Evolutionary conservation across 345 rosid species (phyloP), one percentile per base, ranked within the genome.

Genomic region (Kandelia obovata): DNA sequence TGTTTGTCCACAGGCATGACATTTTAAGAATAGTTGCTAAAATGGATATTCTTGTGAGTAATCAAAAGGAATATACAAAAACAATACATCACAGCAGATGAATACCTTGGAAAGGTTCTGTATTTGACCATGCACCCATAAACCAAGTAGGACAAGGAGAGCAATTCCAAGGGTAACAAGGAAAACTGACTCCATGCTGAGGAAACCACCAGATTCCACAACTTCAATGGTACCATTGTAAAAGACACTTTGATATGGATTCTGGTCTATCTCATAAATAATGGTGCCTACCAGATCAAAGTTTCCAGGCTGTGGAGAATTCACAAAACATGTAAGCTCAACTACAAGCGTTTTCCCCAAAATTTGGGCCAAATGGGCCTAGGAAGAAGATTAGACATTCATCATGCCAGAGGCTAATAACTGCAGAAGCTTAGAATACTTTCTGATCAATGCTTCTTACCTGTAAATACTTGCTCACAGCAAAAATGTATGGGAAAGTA

Each of bases 221-320:
- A 92, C 96, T 84, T 95, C 99, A 19, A 95, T 74, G 73, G 99
- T 90, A 70, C 94, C 96, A 73, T 92, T 95, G 74, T 86, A 89
- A 78, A 90, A 92, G 27, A 79, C 80, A 78, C 78, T 95, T 69
- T 88, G 89, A 78, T 84, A 92, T 28, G 92, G 91, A 57, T 87
- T 83, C 76, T 88, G 91, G 80, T 88, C 92, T 56, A 95, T 83
- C 75, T 92, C 92, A 61, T 88, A 95, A 27, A 90, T 47, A 62
- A 95, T 83, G 51, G 89, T 83, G 46, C 94, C 99, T 67, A 92
- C 99, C 15, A 95, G 89, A 85, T 95, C 99, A 79, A 92, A 95
- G 46, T 78, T 87, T 68, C 99, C 99, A 28, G 96, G 84, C 99
- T 95, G 84, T 73, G 77, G 30, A 43, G 55, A 46, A 51, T n/a